Evolutionary conservation across 106 monocot genomes (phyloP).

Genomic region (Cymbidium sinense): DNA sequence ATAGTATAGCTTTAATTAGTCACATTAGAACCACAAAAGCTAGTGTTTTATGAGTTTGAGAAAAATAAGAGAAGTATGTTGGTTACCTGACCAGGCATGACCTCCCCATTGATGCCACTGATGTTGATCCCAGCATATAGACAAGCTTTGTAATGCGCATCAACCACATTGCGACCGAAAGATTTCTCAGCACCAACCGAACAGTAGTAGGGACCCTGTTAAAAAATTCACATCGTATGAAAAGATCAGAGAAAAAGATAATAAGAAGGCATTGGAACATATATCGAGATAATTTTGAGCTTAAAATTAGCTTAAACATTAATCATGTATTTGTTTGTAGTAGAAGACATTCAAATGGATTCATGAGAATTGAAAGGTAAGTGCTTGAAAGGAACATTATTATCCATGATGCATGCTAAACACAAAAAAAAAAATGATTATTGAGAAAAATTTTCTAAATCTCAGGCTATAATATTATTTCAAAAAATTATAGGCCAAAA

Average conservation of each 20-base stretch:
- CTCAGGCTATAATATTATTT: no score
- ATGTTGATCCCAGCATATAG: constrained; percentile 75
- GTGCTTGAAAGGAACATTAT: no score
- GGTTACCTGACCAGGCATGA: constrained; percentile 86
- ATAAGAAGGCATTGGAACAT: no score
- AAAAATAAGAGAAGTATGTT: neutral
- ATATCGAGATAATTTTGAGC: no score
- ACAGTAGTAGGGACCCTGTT: constrained; percentile 84
- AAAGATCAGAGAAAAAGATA: no score
- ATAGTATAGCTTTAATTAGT: neutral
- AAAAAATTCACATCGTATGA: neutral
- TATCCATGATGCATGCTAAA: neutral
- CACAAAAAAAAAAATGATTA: neutral
- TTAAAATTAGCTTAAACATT: no score
- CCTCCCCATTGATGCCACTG: constrained; percentile 86
- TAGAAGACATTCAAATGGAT: no score
- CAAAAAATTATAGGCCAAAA: neutral
- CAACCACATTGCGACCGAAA: constrained; percentile 70
- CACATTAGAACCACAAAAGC: neutral
- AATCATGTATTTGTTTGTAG: no score
- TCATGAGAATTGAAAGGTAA: no score
- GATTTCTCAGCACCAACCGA: constrained; percentile 65
- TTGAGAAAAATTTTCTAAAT: no score
- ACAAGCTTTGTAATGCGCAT: constrained; percentile 86
- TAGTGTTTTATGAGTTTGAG: neutral